These are phyloP conservation scores for Abrus pulchellus DNA, from an alignment of 306 rosid genomes.

Conservation along the genomic window DNA sequence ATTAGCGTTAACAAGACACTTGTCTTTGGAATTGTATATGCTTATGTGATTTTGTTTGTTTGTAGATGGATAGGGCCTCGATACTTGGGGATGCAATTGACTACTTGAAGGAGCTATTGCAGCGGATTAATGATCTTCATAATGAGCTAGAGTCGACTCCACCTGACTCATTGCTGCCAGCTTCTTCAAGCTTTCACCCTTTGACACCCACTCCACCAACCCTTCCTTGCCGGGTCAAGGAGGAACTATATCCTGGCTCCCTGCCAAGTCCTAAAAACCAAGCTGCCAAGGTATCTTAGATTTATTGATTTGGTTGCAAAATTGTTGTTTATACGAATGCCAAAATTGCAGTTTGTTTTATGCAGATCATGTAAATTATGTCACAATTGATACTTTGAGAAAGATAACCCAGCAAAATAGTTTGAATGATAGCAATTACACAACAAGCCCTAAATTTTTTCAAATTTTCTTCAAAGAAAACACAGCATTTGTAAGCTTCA, in stretches of 20 bases:
- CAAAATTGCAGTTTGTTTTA: slow-evolving; percentile 31
- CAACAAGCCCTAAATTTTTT: not conserved
- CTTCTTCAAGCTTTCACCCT: slow-evolving; percentile 80
- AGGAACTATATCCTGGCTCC: slow-evolving; percentile 83
- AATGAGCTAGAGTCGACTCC: slow-evolving; percentile 89
- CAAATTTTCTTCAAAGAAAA: not conserved
- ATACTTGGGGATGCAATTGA: slow-evolving; percentile 98
- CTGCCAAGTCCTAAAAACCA: slow-evolving; percentile 82
- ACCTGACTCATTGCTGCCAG: slow-evolving; percentile 67
- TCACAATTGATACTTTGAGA: not conserved
- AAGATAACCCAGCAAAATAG: not conserved
- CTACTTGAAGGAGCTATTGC: slow-evolving; percentile 95
- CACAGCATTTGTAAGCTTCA: not conserved
- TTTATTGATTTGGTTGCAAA: slow-evolving; percentile 12
- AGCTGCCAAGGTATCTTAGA: slow-evolving; percentile 74
- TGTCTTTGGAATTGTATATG: slow-evolving; percentile 21
- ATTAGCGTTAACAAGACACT: not conserved
- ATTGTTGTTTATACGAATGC: not conserved
- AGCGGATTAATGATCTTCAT: slow-evolving; percentile 87
- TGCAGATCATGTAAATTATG: slow-evolving; percentile 15
- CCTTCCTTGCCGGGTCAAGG: slow-evolving; percentile 87
- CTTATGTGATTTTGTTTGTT: slow-evolving; percentile 32
- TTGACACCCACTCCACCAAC: slow-evolving; percentile 82
- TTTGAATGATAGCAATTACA: not conserved
- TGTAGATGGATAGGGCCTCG: slow-evolving; percentile 98